Percentiles rank a stretch among this genome's conserved stretches.
These are phyloP conservation scores for Infundibulicybe gibba DNA, from an alignment of 768 basidiomycete genomes.

Conservation along the genomic window DNA sequence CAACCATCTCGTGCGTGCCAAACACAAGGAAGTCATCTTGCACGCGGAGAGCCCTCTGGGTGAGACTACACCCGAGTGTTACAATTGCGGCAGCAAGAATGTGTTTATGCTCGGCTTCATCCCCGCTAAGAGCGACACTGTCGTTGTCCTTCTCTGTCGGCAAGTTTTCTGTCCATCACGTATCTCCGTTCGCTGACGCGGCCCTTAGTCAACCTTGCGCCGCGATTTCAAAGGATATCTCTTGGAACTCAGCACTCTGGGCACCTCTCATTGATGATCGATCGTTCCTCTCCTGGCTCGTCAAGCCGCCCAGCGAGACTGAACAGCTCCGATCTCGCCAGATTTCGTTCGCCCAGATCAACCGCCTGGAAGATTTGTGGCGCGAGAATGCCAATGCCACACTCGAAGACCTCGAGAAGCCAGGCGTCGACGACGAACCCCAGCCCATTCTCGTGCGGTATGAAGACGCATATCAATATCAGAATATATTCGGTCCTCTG, in stretches of 20 bases:
- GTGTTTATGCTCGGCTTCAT: constrained; percentile 99
- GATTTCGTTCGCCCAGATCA: constrained; percentile 96
- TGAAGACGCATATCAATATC: constrained; percentile 99
- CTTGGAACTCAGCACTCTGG: constrained; percentile 98
- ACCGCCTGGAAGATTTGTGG: constrained; percentile 97
- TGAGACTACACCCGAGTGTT: constrained; percentile 98
- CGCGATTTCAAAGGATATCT: constrained; percentile 94
- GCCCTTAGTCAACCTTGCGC: constrained; percentile 89
- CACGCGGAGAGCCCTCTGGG: constrained; percentile 95
- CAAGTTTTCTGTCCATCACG: constrained; percentile 34
- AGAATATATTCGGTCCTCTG: constrained; percentile 98
- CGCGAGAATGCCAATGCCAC: constrained; percentile 93
- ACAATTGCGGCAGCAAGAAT: constrained; percentile 98
- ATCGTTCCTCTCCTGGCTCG: constrained; percentile 98
- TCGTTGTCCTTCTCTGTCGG: constrained; percentile 96
- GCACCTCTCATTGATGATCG: constrained; percentile 98
- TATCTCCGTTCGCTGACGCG: constrained; percentile 3
- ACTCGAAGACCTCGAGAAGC: constrained; percentile 94
- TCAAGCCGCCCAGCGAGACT: constrained; percentile 94
- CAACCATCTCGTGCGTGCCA: constrained; percentile 97
- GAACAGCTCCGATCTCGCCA: constrained; percentile 96
- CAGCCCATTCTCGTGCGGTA: constrained; percentile 88
- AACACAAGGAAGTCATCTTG: constrained; percentile 97
- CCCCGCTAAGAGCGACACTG: constrained; percentile 98
- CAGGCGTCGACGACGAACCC: constrained; percentile 96